Conservation (phyloP, 2,329 filamentous ascomycete species). For the Claviceps quebecensis region DNA sequence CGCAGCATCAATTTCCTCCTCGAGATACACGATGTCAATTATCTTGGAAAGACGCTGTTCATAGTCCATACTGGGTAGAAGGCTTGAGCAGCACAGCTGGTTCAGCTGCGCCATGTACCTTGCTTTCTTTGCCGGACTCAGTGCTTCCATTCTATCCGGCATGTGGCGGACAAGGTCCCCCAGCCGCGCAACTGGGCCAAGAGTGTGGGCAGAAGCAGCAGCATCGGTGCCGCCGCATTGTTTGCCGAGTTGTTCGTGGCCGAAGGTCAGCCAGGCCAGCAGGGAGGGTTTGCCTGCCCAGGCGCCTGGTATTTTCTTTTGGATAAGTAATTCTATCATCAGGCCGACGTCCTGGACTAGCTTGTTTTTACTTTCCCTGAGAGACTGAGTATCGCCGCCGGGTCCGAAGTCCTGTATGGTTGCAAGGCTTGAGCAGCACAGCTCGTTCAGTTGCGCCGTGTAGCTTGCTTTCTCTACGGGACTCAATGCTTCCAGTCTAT, state of each 20-base stretch:
- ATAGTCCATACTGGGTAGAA: slow-evolving; percentile 8
- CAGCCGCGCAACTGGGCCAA: neutral
- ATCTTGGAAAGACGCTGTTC: slow-evolving; percentile 12
- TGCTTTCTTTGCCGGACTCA: slow-evolving; percentile 7
- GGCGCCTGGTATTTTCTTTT: neutral
- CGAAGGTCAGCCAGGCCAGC: slow-evolving; percentile 9
- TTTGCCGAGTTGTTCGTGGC: neutral
- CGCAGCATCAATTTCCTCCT: slow-evolving; percentile 16
- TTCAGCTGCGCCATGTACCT: slow-evolving; percentile 12
- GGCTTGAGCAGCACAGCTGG: slow-evolving; percentile 6
- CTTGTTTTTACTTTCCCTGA: neutral
- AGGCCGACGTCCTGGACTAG: neutral
- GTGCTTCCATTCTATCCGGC: neutral
- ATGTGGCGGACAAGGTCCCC: neutral
- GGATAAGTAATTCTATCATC: neutral
- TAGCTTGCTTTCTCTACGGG: slow-evolving; percentile 11
- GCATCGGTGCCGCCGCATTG: neutral
- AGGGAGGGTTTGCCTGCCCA: neutral
- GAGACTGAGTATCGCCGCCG: neutral
- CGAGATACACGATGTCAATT: slow-evolving; percentile 13
- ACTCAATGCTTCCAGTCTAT: neutral
- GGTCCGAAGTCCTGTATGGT: neutral
- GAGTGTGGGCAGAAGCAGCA: no score
- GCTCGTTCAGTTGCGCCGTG: slow-evolving; percentile 9
- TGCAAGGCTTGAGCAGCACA: slow-evolving; percentile 6